These are phyloP conservation scores for Aspergillus spinulosporus DNA, from an alignment of 2,329 filamentous ascomycete genomes.

Conservation along the genomic window DNA sequence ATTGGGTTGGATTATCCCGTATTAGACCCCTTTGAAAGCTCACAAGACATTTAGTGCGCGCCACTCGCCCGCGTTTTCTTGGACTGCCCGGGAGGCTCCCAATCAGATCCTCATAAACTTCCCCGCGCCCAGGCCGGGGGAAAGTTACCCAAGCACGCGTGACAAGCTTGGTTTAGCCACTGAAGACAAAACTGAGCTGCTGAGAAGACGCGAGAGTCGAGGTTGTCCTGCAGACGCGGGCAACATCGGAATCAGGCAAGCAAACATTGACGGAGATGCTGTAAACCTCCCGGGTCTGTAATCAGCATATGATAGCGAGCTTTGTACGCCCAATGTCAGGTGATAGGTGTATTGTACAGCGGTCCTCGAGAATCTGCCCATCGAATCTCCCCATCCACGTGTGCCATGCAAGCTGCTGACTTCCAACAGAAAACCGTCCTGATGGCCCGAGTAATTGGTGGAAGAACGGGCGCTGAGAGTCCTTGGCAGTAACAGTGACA, in stretches of 20 bases:
- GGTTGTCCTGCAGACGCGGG: neutral
- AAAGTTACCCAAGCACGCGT: conserved; percentile 1
- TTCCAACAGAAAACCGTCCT: neutral
- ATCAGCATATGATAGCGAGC: neutral
- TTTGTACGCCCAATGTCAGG: neutral
- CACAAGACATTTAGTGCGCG: conserved; percentile 13
- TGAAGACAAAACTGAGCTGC: neutral
- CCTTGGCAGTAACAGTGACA: conserved; percentile 6
- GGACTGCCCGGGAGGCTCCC: neutral
- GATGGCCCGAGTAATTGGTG: conserved; percentile 1
- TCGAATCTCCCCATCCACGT: neutral
- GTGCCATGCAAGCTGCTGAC: neutral
- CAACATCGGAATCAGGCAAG: neutral
- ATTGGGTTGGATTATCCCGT: conserved; percentile 2
- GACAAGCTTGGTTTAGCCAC: conserved; percentile 10
- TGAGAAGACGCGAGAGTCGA: neutral
- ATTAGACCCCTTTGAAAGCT: neutral
- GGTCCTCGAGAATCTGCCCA: neutral
- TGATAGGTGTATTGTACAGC: neutral
- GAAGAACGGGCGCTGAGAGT: neutral
- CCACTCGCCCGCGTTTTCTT: conserved; percentile 9
- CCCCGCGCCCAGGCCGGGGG: conserved; percentile 9
- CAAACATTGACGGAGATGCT: neutral
- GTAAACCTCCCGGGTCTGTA: neutral
- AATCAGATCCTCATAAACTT: neutral